A percentile compares a stretch with the other conserved stretches of the same genome.
These are phyloP conservation scores for Cladosporium austrohemisphaericum DNA, from an alignment of 2,329 filamentous ascomycete species.

Conservation along the genomic window DNA sequence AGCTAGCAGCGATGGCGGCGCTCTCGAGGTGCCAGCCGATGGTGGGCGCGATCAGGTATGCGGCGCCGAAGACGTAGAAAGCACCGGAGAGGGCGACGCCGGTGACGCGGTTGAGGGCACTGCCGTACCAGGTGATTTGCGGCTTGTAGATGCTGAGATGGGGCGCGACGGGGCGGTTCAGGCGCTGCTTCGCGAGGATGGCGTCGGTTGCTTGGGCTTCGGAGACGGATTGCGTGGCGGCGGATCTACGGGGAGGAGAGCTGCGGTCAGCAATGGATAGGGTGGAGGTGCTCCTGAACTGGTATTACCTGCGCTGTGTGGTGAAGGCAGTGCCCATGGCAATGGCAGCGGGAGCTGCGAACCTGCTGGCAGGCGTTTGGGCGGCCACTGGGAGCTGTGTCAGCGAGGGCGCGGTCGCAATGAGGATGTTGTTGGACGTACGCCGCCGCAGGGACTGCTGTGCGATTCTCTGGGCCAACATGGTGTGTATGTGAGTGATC, in stretches of 20 bases:
- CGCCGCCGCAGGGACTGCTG: slow-evolving; percentile 44
- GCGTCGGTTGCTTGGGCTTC: slow-evolving; percentile 49
- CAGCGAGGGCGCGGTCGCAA: slow-evolving; percentile 12
- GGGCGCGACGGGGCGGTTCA: slow-evolving; percentile 75
- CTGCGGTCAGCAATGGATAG: slow-evolving; percentile 4
- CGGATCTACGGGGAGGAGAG: slow-evolving; percentile 32
- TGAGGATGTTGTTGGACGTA: slow-evolving; percentile 31
- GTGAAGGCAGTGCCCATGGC: slow-evolving; percentile 38
- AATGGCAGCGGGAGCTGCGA: slow-evolving; percentile 43
- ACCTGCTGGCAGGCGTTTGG: slow-evolving; percentile 44
- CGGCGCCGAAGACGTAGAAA: slow-evolving; percentile 74
- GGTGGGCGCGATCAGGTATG: slow-evolving; percentile 76
- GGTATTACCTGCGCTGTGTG: slow-evolving; percentile 46
- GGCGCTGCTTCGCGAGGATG: slow-evolving; percentile 78
- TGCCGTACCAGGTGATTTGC: slow-evolving; percentile 79
- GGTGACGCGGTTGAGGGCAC: slow-evolving; percentile 78
- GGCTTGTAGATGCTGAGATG: slow-evolving; percentile 83
- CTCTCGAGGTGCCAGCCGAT: slow-evolving; percentile 68
- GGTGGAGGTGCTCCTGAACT: slow-evolving; percentile 18
- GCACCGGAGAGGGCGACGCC: slow-evolving; percentile 66
- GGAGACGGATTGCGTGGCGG: slow-evolving; percentile 52
- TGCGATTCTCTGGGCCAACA: slow-evolving; percentile 44
- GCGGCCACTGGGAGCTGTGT: slow-evolving; percentile 38
- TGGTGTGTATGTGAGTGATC: slow-evolving; percentile 31
- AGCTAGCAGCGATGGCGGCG: slow-evolving; percentile 59